Base-by-base conservation (phyloP, 768 basidiomycete species). In the Suillus clintonianus region DNA sequence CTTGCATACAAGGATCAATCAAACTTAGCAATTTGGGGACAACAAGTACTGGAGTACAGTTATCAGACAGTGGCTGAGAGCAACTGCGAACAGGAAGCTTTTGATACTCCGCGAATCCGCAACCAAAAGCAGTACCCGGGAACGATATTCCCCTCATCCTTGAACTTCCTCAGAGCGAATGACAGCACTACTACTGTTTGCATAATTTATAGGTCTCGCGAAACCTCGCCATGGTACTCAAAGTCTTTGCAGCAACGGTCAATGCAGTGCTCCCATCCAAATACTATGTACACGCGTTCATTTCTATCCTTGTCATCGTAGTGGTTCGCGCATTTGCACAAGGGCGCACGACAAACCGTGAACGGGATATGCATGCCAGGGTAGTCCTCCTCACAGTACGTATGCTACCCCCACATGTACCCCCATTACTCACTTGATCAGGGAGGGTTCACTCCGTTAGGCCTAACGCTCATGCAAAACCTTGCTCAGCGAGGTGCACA, bases 401-500 rank as follows among this genome's bases (percentile, higher is more conserved):
- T 77, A 47, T 2, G 42, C 14, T 30, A 1, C 13, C 58, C 42
- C 55, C 2, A 9, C 2, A 10, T 54, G 19, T 3, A 27, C 59
- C 58, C 32, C 10, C 58, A 15, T 15, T 50, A 27, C 5, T 59
- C 55, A 43, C n/a, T 36, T 43, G 27, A 60, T 24, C 65, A 92
- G 91, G 92, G 92, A 42, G 90, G 81, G 0, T 91, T 94, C 68
- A 89, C 90, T 3, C 86, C 92, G 2, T 74, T 88, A 9, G 92
- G 92, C 3, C 72, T 93, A 11, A 89, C 87, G 0, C 70, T 93
- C 0, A 73, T 93, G 8, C 86, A 89, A 61, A 77, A 77, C 3
- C 77, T 95, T 10, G 92, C 94, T 1, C 76, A 83, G 55, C 85
- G 89, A 50, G 93, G 94, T 14, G 91, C 92, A 19, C 90, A 92